Evolutionary conservation across 768 basidiomycete species (phyloP).

Genomic region (Boletellus ananas): DNA sequence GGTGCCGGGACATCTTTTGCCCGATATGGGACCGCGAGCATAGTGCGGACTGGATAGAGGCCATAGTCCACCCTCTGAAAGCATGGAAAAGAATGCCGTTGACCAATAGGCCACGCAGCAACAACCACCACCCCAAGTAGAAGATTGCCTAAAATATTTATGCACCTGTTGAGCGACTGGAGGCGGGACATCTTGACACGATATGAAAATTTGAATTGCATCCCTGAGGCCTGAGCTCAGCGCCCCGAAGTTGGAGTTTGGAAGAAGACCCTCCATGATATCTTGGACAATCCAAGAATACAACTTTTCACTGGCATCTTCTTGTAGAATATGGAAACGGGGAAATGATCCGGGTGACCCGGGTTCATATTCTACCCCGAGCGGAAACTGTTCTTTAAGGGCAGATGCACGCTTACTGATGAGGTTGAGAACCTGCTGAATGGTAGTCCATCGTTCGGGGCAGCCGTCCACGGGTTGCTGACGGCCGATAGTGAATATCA

Average conservation of each 20-base stretch:
- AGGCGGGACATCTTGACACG: background rate
- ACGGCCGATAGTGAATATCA: conserved; percentile 43
- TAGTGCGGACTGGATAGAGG: conserved; percentile 3
- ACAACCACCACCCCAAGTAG: conserved; percentile 21
- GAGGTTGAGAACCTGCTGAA: conserved; percentile 17
- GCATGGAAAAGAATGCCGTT: conserved; percentile 16
- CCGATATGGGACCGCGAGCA: conserved; percentile 26
- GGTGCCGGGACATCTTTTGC: conserved; percentile 27
- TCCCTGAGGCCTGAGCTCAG: background rate
- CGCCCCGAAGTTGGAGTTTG: too few species aligned
- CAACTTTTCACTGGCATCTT: conserved; percentile 8
- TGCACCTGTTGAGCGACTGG: conserved; percentile 4
- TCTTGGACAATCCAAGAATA: conserved; percentile 10
- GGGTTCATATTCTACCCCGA: conserved; percentile 17
- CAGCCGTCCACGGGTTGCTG: conserved; percentile 36
- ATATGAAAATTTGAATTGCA: conserved; percentile 25
- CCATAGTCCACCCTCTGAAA: conserved; percentile 25
- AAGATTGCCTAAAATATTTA: background rate
- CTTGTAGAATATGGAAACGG: conserved; percentile 20
- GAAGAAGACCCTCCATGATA: conserved; percentile 15
- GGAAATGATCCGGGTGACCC: conserved; percentile 21
- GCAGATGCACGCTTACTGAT: conserved; percentile 10
- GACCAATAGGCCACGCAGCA: conserved; percentile 34
- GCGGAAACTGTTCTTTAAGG: background rate
- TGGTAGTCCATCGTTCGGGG: conserved; percentile 2